phyloP scores from a whole-genome alignment of 768 basidiomycete species.

The Podaxis carcinomalis region DNA sequence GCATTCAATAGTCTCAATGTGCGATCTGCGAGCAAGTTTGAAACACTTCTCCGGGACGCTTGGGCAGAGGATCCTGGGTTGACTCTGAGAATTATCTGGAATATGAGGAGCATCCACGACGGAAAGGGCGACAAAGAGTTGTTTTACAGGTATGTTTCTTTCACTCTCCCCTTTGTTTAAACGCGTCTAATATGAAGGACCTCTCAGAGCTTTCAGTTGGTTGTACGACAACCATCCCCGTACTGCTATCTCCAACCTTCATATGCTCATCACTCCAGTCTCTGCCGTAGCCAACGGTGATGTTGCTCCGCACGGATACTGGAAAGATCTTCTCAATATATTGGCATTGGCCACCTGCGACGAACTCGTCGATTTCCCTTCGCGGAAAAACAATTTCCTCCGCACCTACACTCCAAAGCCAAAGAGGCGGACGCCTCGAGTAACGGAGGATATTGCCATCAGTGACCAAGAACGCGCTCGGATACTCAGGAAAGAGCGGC shows the following conservation, averaged over 20 bases:
- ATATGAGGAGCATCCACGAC: constrained; percentile 64
- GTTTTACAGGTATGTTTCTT: constrained; percentile 48
- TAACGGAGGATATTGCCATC: not conserved
- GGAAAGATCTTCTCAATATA: constrained; percentile 74
- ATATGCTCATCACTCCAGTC: constrained; percentile 46
- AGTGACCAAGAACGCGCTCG: not conserved
- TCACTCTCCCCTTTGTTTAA: not conserved
- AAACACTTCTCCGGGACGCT: constrained; percentile 37
- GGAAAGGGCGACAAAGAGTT: constrained; percentile 57
- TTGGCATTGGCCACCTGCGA: constrained; percentile 53
- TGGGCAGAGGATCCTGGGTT: constrained; percentile 56
- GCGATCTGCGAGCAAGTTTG: constrained; percentile 19
- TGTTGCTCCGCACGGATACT: constrained; percentile 54
- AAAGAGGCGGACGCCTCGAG: not conserved
- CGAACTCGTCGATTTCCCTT: constrained; percentile 32
- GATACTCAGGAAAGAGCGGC: constrained; percentile 22
- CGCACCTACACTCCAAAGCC: constrained; percentile 18
- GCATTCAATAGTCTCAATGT: constrained; percentile 44
- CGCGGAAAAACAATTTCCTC: constrained; percentile 21
- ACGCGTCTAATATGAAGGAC: not conserved
- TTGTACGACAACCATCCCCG: constrained; percentile 64
- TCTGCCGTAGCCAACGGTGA: constrained; percentile 30
- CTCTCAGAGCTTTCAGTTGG: constrained; percentile 55
- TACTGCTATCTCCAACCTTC: constrained; percentile 63
- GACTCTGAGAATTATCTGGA: constrained; percentile 66